phyloP scores from a whole-genome alignment of 352 stramenopile genomes.

The Globisporangium yorkense region DNA sequence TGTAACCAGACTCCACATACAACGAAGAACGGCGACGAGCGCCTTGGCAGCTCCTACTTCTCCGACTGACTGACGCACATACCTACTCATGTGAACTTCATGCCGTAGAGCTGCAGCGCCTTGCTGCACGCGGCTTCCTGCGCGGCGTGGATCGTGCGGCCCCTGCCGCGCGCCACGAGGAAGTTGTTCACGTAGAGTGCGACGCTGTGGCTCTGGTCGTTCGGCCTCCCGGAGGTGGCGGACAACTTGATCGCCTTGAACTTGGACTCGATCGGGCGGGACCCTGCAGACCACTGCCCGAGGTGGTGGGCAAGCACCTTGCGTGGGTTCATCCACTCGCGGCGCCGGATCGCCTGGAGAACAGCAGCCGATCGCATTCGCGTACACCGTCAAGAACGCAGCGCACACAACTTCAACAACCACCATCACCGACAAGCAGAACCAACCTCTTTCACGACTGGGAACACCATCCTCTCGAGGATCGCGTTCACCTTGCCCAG shows the following conservation, averaged over 20 bases:
- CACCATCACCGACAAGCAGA: neutral
- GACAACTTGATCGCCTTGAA: slow-evolving; percentile 41
- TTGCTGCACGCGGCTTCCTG: slow-evolving; percentile 64
- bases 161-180: slow-evolving; percentile 49
- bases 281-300: slow-evolving; percentile 36
- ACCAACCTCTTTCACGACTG: slow-evolving; percentile 48
- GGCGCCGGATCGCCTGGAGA: slow-evolving; percentile 47
- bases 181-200: slow-evolving; percentile 65
- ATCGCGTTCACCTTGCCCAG: slow-evolving; percentile 58
- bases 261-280: slow-evolving; percentile 30
- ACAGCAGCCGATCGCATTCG: neutral
- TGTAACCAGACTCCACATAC: neutral
- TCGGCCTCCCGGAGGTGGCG: slow-evolving; percentile 5
- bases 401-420: neutral
- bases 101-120: slow-evolving; percentile 58
- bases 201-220: slow-evolving; percentile 37
- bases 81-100: slow-evolving; percentile 38
- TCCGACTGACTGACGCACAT: neutral
- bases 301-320: slow-evolving; percentile 69
- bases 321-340: slow-evolving; percentile 80
- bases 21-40: neutral
- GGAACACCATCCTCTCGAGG: slow-evolving; percentile 57
- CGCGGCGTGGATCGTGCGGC: slow-evolving; percentile 60
- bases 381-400: neutral
- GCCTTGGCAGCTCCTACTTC: neutral